Evolutionary conservation across 2,329 filamentous ascomycete species (phyloP).

Genomic region (Ciborinia camelliae): DNA sequence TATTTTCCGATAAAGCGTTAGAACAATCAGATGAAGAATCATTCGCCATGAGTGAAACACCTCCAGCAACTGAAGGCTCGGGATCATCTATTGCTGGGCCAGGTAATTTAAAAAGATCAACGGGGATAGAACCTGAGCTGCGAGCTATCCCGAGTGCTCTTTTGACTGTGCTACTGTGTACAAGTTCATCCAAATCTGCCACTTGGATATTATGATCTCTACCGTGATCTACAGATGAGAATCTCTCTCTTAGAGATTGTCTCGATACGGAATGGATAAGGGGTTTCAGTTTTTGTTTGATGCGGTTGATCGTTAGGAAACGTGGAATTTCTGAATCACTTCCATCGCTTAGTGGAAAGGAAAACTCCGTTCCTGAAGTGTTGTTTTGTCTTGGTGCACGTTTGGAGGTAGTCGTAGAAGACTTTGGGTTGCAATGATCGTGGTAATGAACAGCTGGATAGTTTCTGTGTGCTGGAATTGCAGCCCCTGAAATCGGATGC

Average conservation of each 20-base stretch:
- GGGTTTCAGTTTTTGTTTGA: conserved; percentile 8
- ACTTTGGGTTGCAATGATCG: neutral
- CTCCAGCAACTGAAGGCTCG: neutral
- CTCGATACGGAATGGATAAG: conserved; percentile 7
- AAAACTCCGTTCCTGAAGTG: conserved; percentile 1
- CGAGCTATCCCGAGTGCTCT: conserved; percentile 7
- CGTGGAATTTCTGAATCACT: conserved; percentile 14
- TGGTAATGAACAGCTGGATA: neutral
- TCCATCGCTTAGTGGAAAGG: conserved; percentile 8
- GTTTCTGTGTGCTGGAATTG: neutral
- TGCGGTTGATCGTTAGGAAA: neutral
- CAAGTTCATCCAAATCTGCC: neutral
- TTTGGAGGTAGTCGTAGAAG: neutral
- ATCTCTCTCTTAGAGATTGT: neutral
- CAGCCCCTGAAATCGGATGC: neutral
- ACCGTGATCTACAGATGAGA: neutral
- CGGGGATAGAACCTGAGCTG: conserved; percentile 10
- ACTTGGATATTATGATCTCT: neutral
- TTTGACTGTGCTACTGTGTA: neutral
- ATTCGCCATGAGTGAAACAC: neutral
- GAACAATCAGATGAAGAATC: neutral
- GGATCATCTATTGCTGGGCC: conserved; percentile 2
- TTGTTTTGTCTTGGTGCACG: neutral
- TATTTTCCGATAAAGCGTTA: neutral
- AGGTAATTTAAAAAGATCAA: conserved; percentile 11